Base-by-base conservation (phyloP, 2,329 filamentous ascomycete genomes). In the Septoria linicola region DNA sequence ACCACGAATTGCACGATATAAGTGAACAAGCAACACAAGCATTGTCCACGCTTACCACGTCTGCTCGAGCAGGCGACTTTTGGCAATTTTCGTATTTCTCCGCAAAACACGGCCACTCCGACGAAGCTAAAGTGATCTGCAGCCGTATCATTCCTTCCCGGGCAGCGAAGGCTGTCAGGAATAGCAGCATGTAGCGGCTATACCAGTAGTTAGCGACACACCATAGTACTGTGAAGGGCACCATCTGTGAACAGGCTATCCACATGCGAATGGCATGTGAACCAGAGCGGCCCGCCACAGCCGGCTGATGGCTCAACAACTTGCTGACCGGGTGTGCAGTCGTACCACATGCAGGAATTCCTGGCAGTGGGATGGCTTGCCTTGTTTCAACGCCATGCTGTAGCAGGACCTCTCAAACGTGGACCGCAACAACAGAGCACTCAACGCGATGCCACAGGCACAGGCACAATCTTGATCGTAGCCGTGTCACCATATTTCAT, bases 311-410 rank as follows among this genome's bases (percentile, higher is more conserved):
- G 34, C 34, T 37, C 34, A 37, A 37, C 34, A 37, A 8, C 11
- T 17, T 16, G 34, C 34, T 19, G 14, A 37, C 4, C 34, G 14
- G 34, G 34, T 37, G 19, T 17, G 36, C 30, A 14, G 41, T 44
- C 40, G 48, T 45, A 51, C 41, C 20, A 39, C 32, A 41, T 35
- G 14, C 44, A 19, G 34, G 11, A 31, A 14, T 39, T 13, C 36
- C 17, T 39, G 36, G 36, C 16, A 39, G 17, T 39, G 17, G 32
- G 21, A 41, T 30, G 50, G 50, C 49, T 36, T 21, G 37, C 39
- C 41, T 32, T 47, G 50, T 47, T 53, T 53, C 37, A 47, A 40
- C 25, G 35, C 34, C 23, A 39, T 47, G 44, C 25, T 47, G 44
- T 45, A 45, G 32, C 43, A 46, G 34, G 30, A 39, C 10, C 14